Percentiles rank a stretch among this genome's conserved stretches.
phyloP scores from a whole-genome alignment of 75 land plant species.

The Larix kaempferi region DNA sequence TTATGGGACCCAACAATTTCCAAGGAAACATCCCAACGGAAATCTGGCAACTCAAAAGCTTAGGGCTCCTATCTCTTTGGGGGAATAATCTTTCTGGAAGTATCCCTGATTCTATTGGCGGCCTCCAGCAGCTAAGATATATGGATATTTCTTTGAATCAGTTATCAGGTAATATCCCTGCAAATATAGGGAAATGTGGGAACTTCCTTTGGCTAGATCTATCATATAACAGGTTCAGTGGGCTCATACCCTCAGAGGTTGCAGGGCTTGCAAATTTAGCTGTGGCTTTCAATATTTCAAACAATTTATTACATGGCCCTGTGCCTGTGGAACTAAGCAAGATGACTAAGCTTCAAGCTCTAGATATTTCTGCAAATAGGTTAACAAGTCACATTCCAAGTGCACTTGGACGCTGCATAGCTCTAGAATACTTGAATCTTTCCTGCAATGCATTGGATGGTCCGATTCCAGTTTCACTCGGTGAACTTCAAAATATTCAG shows the following conservation, averaged over 20 bases:
- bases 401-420: slow-evolving; percentile 18
- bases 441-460: slow-evolving; percentile 25
- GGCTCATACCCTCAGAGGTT: slow-evolving; percentile 21
- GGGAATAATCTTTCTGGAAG: slow-evolving; percentile 26
- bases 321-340: slow-evolving; percentile 18
- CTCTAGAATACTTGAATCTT: slow-evolving; percentile 18
- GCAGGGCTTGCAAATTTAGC: slow-evolving; percentile 11
- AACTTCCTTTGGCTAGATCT: slow-evolving; percentile 18
- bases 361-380: slow-evolving; percentile 31
- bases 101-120: slow-evolving; percentile 16
- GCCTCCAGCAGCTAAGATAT: slow-evolving; percentile 11
- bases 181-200: not conserved
- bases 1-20: slow-evolving; percentile 18
- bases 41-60: slow-evolving; percentile 23
- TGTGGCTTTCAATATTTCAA: slow-evolving; percentile 18
- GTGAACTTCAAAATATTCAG: slow-evolving; percentile 10
- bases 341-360: slow-evolving; percentile 14
- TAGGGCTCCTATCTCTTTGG: slow-evolving; percentile 34
- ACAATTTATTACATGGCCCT: slow-evolving; percentile 17
- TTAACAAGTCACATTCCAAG: slow-evolving; percentile 30
- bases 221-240: slow-evolving; percentile 25
- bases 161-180: slow-evolving; percentile 21
- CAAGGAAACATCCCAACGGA: slow-evolving; percentile 18
- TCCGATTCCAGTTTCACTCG: slow-evolving; percentile 20
- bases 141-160: slow-evolving; percentile 20